Evolutionary conservation across 345 rosid species (phyloP), one percentile per base, ranked within the genome.

Genomic region (Linum usitatissimum): DNA sequence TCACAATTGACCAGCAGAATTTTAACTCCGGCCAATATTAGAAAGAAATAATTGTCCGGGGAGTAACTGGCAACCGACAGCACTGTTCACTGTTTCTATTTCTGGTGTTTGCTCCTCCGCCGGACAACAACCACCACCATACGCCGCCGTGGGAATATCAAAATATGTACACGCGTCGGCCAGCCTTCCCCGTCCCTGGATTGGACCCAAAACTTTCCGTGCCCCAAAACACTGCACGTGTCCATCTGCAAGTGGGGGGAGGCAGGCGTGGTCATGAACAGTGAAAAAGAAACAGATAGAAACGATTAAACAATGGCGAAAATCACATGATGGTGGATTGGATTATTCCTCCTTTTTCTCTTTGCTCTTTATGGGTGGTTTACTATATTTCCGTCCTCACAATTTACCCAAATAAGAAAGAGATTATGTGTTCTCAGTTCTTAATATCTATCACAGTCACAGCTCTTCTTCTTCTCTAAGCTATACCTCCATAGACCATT

Each of bases 1-100:
- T 23, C 28, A 23, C 1, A 23, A 23, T 23, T 23, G 2, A 23
- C 28, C 28, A 23, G 28, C 28, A 23, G 28, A 23, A 23, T 23
- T 23, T 23, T 23, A 0, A 23, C 28, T 23, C 28, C 28, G 28
- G 28, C 28, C 28, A 23, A 2, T n/a, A n/a, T n/a, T n/a, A 23
- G 28, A 23, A 23, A 23, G 28, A 23, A 23, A 23, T 2, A 23
- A 23, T 9, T 54, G 57, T 54, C 57, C 23, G 57, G 9, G 57
- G 28, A 54, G 57, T n/a, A n/a, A 54, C 57, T 54, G 57, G 57
- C 57, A 54, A 54, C 57, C 57, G 23, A 54, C 57, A 15, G 18
- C 18, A 54, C 15, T 54, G 57, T 54, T 54, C 18, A 3, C 3
- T 18, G 19, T 21, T 54, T 54, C n/a, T 8, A 0, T 8, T 13